phyloP scores from a whole-genome alignment of 208 protist species.

The Sergeia podlipaevii region DNA sequence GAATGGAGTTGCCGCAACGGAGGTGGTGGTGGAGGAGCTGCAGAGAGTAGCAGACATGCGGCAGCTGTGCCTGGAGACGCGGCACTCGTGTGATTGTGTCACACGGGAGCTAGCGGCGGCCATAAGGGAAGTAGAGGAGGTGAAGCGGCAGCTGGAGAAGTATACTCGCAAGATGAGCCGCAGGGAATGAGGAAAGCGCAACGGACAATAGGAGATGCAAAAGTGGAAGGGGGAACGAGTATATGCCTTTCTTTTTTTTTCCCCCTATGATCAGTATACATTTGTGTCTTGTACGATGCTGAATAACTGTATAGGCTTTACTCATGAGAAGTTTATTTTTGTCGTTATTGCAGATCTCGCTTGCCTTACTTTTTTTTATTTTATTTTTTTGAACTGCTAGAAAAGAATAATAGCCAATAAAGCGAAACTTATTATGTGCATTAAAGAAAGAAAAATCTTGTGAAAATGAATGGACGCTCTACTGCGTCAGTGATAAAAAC shows the following conservation, averaged over 20 bases:
- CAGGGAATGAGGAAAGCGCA: no score
- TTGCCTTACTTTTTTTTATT: conserved; percentile 4
- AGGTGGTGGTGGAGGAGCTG: conserved; percentile 1
- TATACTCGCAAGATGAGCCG: conserved; percentile 50
- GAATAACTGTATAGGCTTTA: no score
- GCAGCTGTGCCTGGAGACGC: conserved; percentile 35
- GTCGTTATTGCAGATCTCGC: conserved; percentile 1
- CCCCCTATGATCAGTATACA: not conserved
- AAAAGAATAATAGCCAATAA: conserved; percentile 5
- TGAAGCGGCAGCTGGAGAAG: conserved; percentile 48
- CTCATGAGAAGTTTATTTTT: no score
- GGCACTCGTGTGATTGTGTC: conserved; percentile 21
- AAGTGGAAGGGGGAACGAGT: no score
- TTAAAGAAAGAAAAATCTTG: no score
- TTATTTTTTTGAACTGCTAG: conserved; percentile 3
- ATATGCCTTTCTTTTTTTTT: no score
- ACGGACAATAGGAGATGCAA: no score
- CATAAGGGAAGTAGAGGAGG: conserved; percentile 29
- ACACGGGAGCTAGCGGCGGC: conserved; percentile 47
- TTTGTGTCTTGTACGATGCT: not conserved
- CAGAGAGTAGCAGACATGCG: conserved; percentile 46
- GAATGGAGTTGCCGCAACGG: not conserved
- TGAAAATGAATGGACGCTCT: no score
- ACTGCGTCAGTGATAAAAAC: no score
- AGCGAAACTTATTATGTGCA: no score